A percentile compares a stretch with the other conserved stretches of the same genome.
Conservation (phyloP, 257 asterid species). For the Henckelia pumila region DNA sequence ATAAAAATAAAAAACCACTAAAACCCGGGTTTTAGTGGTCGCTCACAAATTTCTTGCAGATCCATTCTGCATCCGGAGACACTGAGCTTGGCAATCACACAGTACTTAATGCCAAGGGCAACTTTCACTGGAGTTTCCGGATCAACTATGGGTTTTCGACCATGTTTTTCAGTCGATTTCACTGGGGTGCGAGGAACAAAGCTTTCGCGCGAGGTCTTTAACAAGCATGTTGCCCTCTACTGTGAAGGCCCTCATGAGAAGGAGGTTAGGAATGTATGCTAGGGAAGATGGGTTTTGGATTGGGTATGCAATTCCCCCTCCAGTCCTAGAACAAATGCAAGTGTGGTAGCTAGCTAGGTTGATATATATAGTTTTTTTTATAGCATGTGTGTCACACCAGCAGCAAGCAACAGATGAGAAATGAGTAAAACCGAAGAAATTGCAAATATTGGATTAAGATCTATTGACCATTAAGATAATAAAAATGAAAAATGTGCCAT, state of each 20-base stretch:
- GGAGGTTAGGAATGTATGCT: slow-evolving; percentile 6
- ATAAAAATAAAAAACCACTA: too few relatives aligned
- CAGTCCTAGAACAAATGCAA: background rate
- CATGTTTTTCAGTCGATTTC: background rate
- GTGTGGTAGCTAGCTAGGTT: background rate
- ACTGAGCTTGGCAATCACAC: slow-evolving; percentile 16
- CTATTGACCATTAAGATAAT: too few relatives aligned
- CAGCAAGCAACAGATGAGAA: too few relatives aligned
- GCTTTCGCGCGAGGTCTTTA: slow-evolving; percentile 1
- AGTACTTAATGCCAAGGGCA: background rate
- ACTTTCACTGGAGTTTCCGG: slow-evolving; percentile 7
- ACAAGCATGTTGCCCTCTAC: background rate
- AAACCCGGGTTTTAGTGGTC: too few relatives aligned
- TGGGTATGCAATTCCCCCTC: background rate
- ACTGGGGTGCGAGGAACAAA: background rate
- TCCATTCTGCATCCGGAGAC: slow-evolving; percentile 15
- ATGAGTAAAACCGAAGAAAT: too few relatives aligned
- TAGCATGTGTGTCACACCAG: too few relatives aligned
- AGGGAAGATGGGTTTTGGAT: slow-evolving; percentile 16
- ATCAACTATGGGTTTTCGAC: background rate
- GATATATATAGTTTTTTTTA: too few relatives aligned
- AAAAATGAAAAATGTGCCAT: too few relatives aligned
- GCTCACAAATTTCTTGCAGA: background rate
- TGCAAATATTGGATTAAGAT: too few relatives aligned
- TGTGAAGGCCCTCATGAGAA: background rate